These are phyloP conservation scores for Aegilops bicornis DNA, from an alignment of 176 grass and related monocot species.

Conservation along the genomic window DNA sequence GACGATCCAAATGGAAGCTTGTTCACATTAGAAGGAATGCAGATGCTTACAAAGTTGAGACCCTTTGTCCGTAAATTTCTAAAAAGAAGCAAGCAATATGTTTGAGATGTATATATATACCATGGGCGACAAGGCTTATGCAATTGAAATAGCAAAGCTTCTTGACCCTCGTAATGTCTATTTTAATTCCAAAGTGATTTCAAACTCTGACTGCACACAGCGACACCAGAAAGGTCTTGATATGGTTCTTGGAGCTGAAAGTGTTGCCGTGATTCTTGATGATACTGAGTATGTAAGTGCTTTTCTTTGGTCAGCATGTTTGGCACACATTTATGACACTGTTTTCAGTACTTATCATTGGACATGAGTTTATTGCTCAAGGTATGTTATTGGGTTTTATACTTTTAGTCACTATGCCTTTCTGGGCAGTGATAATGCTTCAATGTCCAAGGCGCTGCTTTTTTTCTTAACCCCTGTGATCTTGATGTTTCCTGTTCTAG, in stretches of 20 bases:
- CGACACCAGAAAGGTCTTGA: slow-evolving; percentile 91
- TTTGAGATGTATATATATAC: slow-evolving; percentile 98
- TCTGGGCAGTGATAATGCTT: background rate
- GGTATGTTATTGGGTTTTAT: background rate
- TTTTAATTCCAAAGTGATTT: slow-evolving; percentile 88
- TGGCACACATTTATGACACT: slow-evolving; percentile 6
- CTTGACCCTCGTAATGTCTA: slow-evolving; percentile 82
- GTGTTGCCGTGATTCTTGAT: slow-evolving; percentile 91
- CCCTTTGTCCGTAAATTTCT: slow-evolving; percentile 78
- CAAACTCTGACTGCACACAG: slow-evolving; percentile 82
- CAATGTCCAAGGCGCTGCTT: background rate
- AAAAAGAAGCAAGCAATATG: slow-evolving; percentile 79
- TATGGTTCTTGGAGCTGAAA: slow-evolving; percentile 88
- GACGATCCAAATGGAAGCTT: slow-evolving; percentile 69
- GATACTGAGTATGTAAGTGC: slow-evolving; percentile 82
- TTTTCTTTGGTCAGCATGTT: slow-evolving; percentile 17
- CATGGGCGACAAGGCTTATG: slow-evolving; percentile 89
- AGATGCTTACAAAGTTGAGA: slow-evolving; percentile 93
- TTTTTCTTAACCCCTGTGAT: background rate
- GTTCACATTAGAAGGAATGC: slow-evolving; percentile 61
- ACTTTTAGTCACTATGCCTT: background rate
- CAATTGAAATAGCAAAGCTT: slow-evolving; percentile 89
- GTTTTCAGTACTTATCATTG: slow-evolving; percentile 16
- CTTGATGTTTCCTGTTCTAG: slow-evolving; percentile 7
- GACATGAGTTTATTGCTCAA: background rate